A percentile compares a stretch with the other conserved stretches of the same genome.
Conservation (phyloP, 2,329 filamentous ascomycete species). For the Colletotrichum neosansevieriae region DNA sequence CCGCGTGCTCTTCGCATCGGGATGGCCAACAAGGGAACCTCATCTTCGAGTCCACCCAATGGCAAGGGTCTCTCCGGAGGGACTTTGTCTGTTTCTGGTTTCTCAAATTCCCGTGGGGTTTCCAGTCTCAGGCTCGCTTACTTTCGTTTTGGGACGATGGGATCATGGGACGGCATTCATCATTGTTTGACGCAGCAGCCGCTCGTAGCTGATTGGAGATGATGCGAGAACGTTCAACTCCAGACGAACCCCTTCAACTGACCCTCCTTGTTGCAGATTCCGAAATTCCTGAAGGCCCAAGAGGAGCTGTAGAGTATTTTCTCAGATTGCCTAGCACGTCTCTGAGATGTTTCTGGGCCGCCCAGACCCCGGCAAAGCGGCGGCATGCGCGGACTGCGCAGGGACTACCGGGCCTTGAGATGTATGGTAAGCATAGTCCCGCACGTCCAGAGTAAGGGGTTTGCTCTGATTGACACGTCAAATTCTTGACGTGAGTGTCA, state of each 20-base stretch:
- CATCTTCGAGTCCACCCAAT: background rate
- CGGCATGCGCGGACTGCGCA: conserved; percentile 18
- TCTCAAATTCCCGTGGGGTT: conserved; percentile 4
- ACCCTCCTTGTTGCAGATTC: background rate
- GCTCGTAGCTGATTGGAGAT: background rate
- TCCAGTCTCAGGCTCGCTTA: background rate
- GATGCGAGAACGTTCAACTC: background rate
- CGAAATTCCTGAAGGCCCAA: background rate
- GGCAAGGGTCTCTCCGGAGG: background rate
- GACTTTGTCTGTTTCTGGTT: conserved; percentile 9
- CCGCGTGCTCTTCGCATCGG: conserved; percentile 25
- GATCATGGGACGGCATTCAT: conserved; percentile 13
- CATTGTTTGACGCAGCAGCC: background rate
- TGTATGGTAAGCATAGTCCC: background rate
- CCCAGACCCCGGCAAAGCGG: conserved; percentile 2
- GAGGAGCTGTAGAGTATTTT: background rate
- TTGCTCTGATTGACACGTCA: conserved; percentile 8
- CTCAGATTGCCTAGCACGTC: background rate
- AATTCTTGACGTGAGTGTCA: conserved; percentile 5
- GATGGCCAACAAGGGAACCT: conserved; percentile 22
- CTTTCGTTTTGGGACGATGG: conserved; percentile 6
- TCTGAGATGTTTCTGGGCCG: background rate
- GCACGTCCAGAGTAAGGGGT: background rate
- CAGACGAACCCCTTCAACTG: conserved; percentile 18
- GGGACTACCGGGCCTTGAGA: conserved; percentile 3